Evolutionary conservation across 2,329 filamentous ascomycete genomes (phyloP), one percentile per base, ranked within the genome.

Genomic region (Ophiosphaerella korrae): DNA sequence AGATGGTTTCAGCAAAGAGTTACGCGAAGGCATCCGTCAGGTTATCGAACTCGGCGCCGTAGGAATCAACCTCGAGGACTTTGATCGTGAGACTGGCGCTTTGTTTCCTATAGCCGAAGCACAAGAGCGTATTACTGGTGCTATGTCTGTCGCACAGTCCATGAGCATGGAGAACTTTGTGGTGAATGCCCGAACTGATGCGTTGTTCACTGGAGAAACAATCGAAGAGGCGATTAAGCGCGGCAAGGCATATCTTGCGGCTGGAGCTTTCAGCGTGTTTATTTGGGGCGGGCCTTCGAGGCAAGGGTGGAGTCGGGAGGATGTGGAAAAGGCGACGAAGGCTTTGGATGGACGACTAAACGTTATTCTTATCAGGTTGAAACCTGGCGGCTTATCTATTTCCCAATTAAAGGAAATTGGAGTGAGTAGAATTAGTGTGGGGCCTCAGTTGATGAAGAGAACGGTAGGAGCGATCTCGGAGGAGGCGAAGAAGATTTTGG

Each of bases 61-160:
- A 1, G 84, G 84, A 0, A 80, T 78, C 41, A 87, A 87, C 58
- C 75, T 87, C 2, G 84, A 87, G 52, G 84, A 87, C 48, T 75
- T 58, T 48, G 76, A 50, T 0, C 48, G 65, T 0, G 60, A 63
- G 31, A 21, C 42, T 2, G 75, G 62, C 42, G 76, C 62, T 55
- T 64, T 74, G 58, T 78, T 63, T 67, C 67, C 67, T 0, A 46
- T 80, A 0, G 76, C 78, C 0, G 77, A 78, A 13, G 82, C 84
- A n/a, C 76, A 77, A 0, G 64, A 66, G 0, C 74, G 84, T 0
- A 75, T 87, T 13, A 67, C 70, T 40, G 53, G 60, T 0, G 80
- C 75, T 0, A 47, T 84, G 8, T 53, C 65, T 0, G 74, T 77
- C 0, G 82, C 82, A 0, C 57, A 55, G 6, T 74, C 77, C 1